Evolutionary conservation across 1,284 basidiomycete species (phyloP).

Genomic region (Ganoderma lucidum): DNA sequence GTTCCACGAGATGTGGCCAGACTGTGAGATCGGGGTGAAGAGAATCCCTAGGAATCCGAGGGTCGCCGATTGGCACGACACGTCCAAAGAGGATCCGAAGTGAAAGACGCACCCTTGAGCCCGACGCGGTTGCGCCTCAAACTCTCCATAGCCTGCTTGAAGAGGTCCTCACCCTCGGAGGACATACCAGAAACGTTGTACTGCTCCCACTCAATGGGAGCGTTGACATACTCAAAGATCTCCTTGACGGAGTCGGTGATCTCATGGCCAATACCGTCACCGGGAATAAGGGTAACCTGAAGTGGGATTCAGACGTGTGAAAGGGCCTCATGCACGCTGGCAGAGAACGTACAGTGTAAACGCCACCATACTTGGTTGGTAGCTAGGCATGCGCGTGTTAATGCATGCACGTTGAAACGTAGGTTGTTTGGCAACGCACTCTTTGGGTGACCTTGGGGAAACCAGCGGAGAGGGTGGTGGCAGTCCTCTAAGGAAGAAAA

Average conservation of each 20-base stretch:
- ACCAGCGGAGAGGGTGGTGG: slow-evolving; percentile 83
- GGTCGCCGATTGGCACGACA: slow-evolving; percentile 10
- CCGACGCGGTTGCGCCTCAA: slow-evolving; percentile 98
- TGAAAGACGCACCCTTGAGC: slow-evolving; percentile 84
- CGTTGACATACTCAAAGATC: slow-evolving; percentile 97
- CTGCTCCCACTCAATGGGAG: slow-evolving; percentile 99
- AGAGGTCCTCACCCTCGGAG: slow-evolving; percentile 91
- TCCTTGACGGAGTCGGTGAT: slow-evolving; percentile 99
- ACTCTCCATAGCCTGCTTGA: slow-evolving; percentile 98
- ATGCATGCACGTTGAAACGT: slow-evolving; percentile 43
- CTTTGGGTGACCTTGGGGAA: slow-evolving; percentile 80
- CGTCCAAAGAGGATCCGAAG: too few species aligned
- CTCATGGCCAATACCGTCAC: slow-evolving; percentile 97
- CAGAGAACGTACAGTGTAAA: slow-evolving; percentile 75
- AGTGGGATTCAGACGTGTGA: slow-evolving; percentile 26
- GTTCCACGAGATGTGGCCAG: slow-evolving; percentile 99
- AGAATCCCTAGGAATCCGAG: slow-evolving; percentile 80
- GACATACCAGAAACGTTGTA: slow-evolving; percentile 98
- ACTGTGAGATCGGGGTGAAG: slow-evolving; percentile 97
- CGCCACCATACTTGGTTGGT: slow-evolving; percentile 95
- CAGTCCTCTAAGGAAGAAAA: slow-evolving; percentile 58
- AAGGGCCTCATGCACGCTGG: slow-evolving; percentile 33
- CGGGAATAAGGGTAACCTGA: slow-evolving; percentile 93
- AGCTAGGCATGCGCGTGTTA: slow-evolving; percentile 56
- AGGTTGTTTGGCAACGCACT: slow-evolving; percentile 52